Percentiles rank a stretch among this genome's conserved stretches.
Conservation (phyloP, 1,139 yeast species). For the Debaryomyces sp. region DNA sequence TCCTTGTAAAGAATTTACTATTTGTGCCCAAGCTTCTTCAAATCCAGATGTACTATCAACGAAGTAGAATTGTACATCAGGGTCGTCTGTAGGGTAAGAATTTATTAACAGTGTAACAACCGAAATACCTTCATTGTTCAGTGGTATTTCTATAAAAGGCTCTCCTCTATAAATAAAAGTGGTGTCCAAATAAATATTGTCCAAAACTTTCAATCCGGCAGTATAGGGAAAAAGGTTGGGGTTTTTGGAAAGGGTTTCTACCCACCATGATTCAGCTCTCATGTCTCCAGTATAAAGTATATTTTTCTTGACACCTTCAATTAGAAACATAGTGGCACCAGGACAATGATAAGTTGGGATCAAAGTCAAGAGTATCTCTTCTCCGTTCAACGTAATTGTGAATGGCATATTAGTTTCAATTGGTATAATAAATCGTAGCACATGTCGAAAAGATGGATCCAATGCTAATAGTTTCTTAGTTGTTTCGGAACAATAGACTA, state of each 20-base stretch:
- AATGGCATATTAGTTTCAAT: conserved; percentile 30
- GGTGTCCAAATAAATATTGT: conserved; percentile 58
- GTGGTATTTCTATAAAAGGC: conserved; percentile 48
- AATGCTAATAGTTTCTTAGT: conserved; percentile 41
- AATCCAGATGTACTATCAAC: conserved; percentile 52
- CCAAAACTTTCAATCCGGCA: conserved; percentile 34
- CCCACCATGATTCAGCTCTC: conserved; percentile 61
- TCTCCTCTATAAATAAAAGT: conserved; percentile 55
- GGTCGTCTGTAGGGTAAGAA: conserved; percentile 45
- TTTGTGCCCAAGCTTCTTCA: conserved; percentile 55
- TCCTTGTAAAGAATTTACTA: conserved; percentile 34
- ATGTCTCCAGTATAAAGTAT: conserved; percentile 62
- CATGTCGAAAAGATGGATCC: conserved; percentile 26
- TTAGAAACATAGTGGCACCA: conserved; percentile 59
- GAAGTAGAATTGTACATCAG: conserved; percentile 43
- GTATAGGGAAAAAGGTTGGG: conserved; percentile 49
- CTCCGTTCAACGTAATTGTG: conserved; percentile 15
- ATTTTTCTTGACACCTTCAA: conserved; percentile 37
- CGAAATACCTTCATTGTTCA: conserved; percentile 46
- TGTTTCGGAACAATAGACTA: conserved; percentile 51
- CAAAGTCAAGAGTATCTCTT: conserved; percentile 24
- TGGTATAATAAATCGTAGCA: conserved; percentile 23
- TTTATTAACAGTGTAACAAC: conserved; percentile 34
- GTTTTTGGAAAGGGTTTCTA: conserved; percentile 36
- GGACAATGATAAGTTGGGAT: conserved; percentile 62